phyloP scores from a whole-genome alignment of 2,329 filamentous ascomycete genomes.

The Colletotrichum sidae region DNA sequence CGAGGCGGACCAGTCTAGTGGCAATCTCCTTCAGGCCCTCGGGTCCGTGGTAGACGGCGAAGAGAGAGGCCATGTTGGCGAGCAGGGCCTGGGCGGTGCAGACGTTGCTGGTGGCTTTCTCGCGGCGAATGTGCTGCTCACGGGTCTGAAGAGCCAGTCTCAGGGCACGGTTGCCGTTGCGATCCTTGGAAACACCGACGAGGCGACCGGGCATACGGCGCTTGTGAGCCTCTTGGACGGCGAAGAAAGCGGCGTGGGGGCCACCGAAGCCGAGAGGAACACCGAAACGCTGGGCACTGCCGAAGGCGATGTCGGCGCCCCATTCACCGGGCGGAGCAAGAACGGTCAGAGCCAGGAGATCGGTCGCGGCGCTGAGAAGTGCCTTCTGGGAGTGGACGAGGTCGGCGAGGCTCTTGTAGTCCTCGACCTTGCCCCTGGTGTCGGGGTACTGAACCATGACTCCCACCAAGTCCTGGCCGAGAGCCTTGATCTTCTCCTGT shows the following conservation, averaged over 20 bases:
- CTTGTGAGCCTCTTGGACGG: constrained; percentile 91
- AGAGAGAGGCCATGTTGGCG: constrained; percentile 96
- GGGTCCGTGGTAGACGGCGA: constrained; percentile 93
- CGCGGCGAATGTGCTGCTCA: constrained; percentile 94
- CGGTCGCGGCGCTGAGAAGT: constrained; percentile 88
- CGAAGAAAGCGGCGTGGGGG: constrained; percentile 97
- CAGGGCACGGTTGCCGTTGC: constrained; percentile 83
- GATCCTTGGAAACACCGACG: constrained; percentile 91
- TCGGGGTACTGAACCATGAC: constrained; percentile 96
- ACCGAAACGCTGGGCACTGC: constrained; percentile 90
- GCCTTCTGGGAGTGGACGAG: constrained; percentile 81
- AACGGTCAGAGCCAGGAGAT: constrained; percentile 87
- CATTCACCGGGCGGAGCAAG: constrained; percentile 93
- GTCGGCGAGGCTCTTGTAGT: constrained; percentile 80
- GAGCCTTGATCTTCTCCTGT: constrained; percentile 73
- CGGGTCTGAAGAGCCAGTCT: constrained; percentile 89
- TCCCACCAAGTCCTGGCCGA: constrained; percentile 86
- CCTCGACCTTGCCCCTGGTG: constrained; percentile 82
- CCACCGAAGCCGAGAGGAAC: constrained; percentile 93
- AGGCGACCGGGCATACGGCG: constrained; percentile 92
- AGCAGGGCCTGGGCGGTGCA: constrained; percentile 95
- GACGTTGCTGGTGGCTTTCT: constrained; percentile 98
- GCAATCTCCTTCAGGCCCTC: constrained; percentile 86
- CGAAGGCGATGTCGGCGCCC: constrained; percentile 94
- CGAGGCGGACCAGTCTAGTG: constrained; percentile 77